phyloP scores from a whole-genome alignment of 2,329 filamentous ascomycete genomes.

The Epichloe sylvatica region DNA sequence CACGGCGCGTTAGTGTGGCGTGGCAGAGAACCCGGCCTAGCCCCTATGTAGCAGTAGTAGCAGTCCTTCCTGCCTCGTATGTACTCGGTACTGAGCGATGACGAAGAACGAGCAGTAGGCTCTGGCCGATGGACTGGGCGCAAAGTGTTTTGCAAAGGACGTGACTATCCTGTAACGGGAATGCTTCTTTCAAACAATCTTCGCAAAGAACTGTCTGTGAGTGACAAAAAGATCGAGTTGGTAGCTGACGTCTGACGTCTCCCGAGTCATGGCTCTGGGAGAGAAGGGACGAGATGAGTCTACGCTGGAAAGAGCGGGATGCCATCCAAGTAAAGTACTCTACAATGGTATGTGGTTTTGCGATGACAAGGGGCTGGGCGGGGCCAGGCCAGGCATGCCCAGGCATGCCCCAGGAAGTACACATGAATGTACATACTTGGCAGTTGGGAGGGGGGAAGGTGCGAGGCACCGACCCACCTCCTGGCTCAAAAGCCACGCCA shows the following conservation, averaged over 20 bases:
- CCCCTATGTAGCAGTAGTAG: neutral
- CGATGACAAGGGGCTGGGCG: slow-evolving; percentile 3
- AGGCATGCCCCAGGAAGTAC: slow-evolving; percentile 1
- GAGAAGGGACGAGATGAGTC: slow-evolving; percentile 1
- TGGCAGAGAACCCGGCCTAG: neutral
- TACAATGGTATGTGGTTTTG: neutral
- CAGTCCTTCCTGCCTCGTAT: neutral
- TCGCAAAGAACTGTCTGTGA: neutral
- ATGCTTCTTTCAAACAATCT: neutral
- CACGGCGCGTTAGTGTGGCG: neutral
- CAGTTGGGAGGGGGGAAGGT: too few species aligned
- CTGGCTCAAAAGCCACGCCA: too few species aligned
- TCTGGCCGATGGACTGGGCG: neutral
- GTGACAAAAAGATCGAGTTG: neutral
- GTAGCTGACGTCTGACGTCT: neutral
- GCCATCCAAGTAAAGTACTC: slow-evolving; percentile 5
- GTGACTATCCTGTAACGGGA: neutral
- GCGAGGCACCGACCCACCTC: too few species aligned
- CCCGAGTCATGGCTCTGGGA: neutral
- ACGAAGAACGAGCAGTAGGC: neutral
- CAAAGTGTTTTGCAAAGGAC: neutral
- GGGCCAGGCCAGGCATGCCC: slow-evolving; percentile 1
- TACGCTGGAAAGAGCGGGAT: slow-evolving; percentile 5
- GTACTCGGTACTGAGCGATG: neutral
- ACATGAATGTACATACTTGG: neutral